These are phyloP conservation scores for Chaetomium sp. DNA, from an alignment of 2,329 filamentous ascomycete species.

Conservation along the genomic window DNA sequence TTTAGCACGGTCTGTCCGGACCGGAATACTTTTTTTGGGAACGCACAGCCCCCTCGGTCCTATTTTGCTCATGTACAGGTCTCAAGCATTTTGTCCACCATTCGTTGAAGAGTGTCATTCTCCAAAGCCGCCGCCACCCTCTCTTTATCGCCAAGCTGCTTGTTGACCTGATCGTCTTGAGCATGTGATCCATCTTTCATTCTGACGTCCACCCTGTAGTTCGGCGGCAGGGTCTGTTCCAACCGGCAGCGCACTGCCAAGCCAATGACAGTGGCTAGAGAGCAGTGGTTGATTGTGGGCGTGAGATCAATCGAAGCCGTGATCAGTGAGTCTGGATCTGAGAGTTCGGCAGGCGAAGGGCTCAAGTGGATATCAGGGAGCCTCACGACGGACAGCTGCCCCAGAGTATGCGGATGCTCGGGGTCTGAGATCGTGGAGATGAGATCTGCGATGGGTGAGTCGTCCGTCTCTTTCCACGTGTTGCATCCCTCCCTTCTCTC, in stretches of 20 bases:
- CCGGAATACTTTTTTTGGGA: too few relatives aligned
- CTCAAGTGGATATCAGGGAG: slow-evolving; percentile 85
- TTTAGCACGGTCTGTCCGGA: too few relatives aligned
- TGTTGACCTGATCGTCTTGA: slow-evolving; percentile 92
- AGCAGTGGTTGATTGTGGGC: slow-evolving; percentile 95
- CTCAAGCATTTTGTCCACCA: slow-evolving; percentile 89
- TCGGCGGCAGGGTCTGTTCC: slow-evolving; percentile 83
- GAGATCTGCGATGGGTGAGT: slow-evolving; percentile 59
- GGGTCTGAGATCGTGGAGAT: slow-evolving; percentile 94
- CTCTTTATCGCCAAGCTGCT: slow-evolving; percentile 95
- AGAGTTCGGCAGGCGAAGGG: slow-evolving; percentile 51
- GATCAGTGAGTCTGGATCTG: slow-evolving; percentile 51
- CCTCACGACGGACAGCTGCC: slow-evolving; percentile 89
- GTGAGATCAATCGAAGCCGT: slow-evolving; percentile 84
- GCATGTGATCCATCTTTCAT: slow-evolving; percentile 96
- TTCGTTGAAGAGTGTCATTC: slow-evolving; percentile 81
- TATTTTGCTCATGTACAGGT: slow-evolving; percentile 56
- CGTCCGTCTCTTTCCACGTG: background rate
- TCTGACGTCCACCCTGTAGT: slow-evolving; percentile 84
- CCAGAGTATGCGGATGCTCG: slow-evolving; percentile 90
- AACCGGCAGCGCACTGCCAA: slow-evolving; percentile 86
- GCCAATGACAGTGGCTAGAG: slow-evolving; percentile 90
- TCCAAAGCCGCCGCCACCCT: slow-evolving; percentile 89
- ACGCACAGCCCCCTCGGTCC: too few relatives aligned
- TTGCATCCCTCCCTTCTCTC: background rate